Evolutionary conservation across 73 alveolate genomes (phyloP).

Genomic region (Vitrella brassicaformis): DNA sequence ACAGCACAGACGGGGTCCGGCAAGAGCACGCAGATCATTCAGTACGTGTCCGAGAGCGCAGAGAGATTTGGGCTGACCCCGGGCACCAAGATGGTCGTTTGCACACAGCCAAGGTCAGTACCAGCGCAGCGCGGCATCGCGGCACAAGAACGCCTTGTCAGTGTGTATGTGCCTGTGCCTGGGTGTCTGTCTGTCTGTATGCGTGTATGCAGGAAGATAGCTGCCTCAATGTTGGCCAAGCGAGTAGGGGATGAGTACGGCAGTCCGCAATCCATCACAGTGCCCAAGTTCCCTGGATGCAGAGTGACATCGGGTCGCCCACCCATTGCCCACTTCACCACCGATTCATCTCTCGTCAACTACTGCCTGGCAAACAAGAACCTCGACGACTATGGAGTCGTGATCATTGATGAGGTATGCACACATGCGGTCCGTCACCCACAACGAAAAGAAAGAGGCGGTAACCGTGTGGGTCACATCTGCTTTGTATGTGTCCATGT

Average conservation of each 20-base stretch:
- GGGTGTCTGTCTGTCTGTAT: too few relatives aligned
- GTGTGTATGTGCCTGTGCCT: too few relatives aligned
- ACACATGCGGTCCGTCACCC: too few relatives aligned
- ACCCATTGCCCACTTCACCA: constrained; percentile 86
- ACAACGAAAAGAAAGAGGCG: too few relatives aligned
- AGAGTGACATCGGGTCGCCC: constrained; percentile 75
- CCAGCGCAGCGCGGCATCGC: constrained; percentile 97
- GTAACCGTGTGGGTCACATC: too few relatives aligned
- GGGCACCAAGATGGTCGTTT: constrained; percentile 75
- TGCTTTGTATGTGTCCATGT: constrained; percentile 63
- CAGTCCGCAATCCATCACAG: constrained; percentile 42
- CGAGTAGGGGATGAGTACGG: constrained; percentile 62
- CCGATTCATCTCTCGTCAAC: constrained; percentile 95
- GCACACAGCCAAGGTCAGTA: constrained; percentile 97
- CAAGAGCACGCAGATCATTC: constrained; percentile 88
- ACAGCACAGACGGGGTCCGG: constrained; percentile 99
- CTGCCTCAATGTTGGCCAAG: constrained; percentile 79
- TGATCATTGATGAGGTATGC: constrained; percentile 92
- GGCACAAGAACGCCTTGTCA: too few relatives aligned
- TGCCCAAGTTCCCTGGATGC: constrained; percentile 90
- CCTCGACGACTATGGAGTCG: constrained; percentile 75
- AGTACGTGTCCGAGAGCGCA: constrained; percentile 88
- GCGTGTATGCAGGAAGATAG: too few relatives aligned
- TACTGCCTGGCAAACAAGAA: constrained; percentile 87
- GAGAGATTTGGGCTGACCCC: too few relatives aligned